Evolutionary conservation across 345 rosid genomes (phyloP).

Genomic region (Syzygium oleosum): DNA sequence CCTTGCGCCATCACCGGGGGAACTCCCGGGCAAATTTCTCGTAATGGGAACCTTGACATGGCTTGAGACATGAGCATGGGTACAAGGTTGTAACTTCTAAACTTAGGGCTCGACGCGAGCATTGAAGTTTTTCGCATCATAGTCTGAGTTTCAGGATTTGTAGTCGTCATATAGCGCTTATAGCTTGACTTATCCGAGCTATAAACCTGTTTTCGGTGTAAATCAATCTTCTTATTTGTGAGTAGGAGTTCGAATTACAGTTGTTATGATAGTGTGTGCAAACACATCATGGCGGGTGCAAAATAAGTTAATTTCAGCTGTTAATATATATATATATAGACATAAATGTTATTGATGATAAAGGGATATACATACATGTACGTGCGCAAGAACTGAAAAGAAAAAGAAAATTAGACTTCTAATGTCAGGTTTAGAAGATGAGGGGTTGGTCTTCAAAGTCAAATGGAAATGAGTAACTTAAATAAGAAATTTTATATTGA

Average conservation of each 20-base stretch:
- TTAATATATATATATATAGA: neutral
- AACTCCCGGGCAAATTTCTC: slow-evolving; percentile 59
- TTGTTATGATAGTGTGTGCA: neutral
- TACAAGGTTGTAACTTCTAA: neutral
- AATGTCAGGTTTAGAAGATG: neutral
- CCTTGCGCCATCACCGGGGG: slow-evolving; percentile 62
- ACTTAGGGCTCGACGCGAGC: neutral
- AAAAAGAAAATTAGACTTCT: neutral
- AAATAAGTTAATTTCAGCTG: neutral
- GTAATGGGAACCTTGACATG: slow-evolving; percentile 70
- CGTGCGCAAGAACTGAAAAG: neutral
- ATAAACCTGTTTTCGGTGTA: neutral
- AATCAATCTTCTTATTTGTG: neutral
- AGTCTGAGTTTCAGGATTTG: neutral
- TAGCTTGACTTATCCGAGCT: neutral
- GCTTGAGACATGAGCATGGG: slow-evolving; percentile 43
- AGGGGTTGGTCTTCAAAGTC: neutral
- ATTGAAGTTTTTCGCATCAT: neutral
- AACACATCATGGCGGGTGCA: neutral
- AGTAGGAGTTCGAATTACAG: neutral
- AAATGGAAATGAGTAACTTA: neutral
- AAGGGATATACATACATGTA: neutral
- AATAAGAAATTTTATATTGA: neutral
- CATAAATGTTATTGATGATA: neutral
- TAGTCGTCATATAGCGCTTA: neutral